Evolutionary conservation across 2,329 filamentous ascomycete genomes (phyloP).

Genomic region (Coniella vitis): DNA sequence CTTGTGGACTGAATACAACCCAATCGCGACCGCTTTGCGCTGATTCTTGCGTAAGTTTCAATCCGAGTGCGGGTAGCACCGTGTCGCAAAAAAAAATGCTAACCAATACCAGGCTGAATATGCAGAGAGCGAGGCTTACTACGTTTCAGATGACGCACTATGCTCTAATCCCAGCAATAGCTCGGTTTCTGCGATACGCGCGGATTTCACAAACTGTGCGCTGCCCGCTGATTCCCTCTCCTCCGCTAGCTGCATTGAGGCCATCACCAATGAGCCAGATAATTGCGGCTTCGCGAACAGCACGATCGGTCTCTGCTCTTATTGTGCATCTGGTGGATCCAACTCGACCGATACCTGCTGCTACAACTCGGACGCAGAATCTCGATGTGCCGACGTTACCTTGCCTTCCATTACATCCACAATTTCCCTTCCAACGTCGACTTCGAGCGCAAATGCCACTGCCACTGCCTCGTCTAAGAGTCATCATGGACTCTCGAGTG

Average conservation of each 20-base stretch:
- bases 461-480: conserved; percentile 26
- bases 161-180: conserved; percentile 62
- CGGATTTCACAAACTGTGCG: conserved; percentile 87
- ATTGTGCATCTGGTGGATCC: conserved; percentile 73
- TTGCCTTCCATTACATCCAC: conserved; percentile 70
- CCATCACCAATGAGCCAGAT: conserved; percentile 69
- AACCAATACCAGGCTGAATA: conserved; percentile 58
- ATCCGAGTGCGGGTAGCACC: conserved; percentile 11
- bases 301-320: conserved; percentile 73
- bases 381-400: conserved; percentile 66
- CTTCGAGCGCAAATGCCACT: conserved; percentile 36
- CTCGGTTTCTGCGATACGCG: conserved; percentile 71
- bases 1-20: conserved; percentile 59
- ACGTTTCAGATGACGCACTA: conserved; percentile 65
- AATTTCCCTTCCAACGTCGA: conserved; percentile 50
- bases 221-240: conserved; percentile 74
- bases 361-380: conserved; percentile 69
- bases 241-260: conserved; percentile 64
- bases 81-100: conserved; percentile 22
- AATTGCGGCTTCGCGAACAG: conserved; percentile 80
- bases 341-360: conserved; percentile 97
- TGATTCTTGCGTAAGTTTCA: conserved; percentile 66
- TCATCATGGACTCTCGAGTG: conserved; percentile 58
- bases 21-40: conserved; percentile 76
- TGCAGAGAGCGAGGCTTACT: conserved; percentile 81